Conservation (phyloP, 139 green algal genomes). For the Gonium pectorale region DNA sequence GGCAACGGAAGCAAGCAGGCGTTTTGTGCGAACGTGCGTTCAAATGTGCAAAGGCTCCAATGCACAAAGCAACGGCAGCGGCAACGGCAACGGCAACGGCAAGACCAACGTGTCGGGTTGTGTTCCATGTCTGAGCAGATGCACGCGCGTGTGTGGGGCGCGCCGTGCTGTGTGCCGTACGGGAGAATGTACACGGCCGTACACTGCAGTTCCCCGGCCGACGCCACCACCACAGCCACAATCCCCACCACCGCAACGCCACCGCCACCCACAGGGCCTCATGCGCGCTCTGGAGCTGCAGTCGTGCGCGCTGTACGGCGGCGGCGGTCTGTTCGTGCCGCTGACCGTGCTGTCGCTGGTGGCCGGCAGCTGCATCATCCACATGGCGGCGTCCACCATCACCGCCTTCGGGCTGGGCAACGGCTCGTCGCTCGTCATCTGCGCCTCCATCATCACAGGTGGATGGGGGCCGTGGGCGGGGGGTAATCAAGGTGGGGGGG, state of each 20-base stretch:
- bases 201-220: too few relatives aligned
- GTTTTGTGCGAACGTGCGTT: too few relatives aligned
- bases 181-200: too few relatives aligned
- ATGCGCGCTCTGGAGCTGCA: conserved; percentile 60
- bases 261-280: conserved; percentile 34
- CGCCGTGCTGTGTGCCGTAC: too few relatives aligned
- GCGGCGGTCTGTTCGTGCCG: conserved; percentile 43
- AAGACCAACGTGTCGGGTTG: too few relatives aligned
- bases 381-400: conserved; percentile 65
- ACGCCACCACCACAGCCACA: neutral
- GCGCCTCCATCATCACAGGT: conserved; percentile 64
- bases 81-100: too few relatives aligned
- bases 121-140: too few relatives aligned
- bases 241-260: neutral
- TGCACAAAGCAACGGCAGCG: too few relatives aligned
- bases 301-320: conserved; percentile 48
- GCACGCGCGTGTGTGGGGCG: too few relatives aligned
- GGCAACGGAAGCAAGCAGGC: too few relatives aligned
- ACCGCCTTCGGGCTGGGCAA: conserved; percentile 65
- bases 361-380: conserved; percentile 60
- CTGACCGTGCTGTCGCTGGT: conserved; percentile 59
- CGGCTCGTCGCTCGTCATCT: conserved; percentile 71
- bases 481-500: neutral
- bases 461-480: neutral
- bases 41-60: too few relatives aligned